Evolutionary conservation across 2,329 filamentous ascomycete species (phyloP).

Genomic region (Beauveria pseudobassiana): DNA sequence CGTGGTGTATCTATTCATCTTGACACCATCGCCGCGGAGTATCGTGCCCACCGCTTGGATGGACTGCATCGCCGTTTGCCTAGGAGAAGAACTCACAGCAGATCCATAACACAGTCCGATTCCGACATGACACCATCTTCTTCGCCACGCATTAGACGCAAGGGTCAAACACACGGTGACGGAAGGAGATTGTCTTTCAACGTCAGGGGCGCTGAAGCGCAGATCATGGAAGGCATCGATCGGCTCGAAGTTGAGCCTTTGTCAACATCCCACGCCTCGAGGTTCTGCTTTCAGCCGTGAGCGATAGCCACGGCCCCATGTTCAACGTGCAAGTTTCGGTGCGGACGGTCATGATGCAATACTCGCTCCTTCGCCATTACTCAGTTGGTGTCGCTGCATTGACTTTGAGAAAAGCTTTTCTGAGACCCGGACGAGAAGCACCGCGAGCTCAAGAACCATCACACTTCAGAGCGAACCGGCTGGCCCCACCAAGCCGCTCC

Average conservation of each 20-base stretch:
- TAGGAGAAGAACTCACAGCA: constrained; percentile 67
- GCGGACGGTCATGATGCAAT: constrained; percentile 72
- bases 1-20: constrained; percentile 80
- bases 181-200: constrained; percentile 76
- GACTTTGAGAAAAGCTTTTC: constrained; percentile 65
- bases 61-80: constrained; percentile 48
- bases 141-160: constrained; percentile 40
- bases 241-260: constrained; percentile 82
- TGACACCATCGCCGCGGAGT: constrained; percentile 82
- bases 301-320: constrained; percentile 78
- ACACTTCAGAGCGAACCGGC: constrained; percentile 21
- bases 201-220: constrained; percentile 76
- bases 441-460: constrained; percentile 26
- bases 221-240: constrained; percentile 81
- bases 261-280: constrained; percentile 81
- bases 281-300: constrained; percentile 73
- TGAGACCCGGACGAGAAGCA: constrained; percentile 41
- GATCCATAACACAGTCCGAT: constrained; percentile 61
- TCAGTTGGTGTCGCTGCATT: constrained; percentile 73
- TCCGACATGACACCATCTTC: constrained; percentile 44
- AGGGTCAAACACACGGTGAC: constrained; percentile 55
- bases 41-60: constrained; percentile 73
- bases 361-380: constrained; percentile 92
- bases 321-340: constrained; percentile 81
- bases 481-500: constrained; percentile 30